Conservation (phyloP, 108 stramenopile species). For the Craspedostauros australis region DNA sequence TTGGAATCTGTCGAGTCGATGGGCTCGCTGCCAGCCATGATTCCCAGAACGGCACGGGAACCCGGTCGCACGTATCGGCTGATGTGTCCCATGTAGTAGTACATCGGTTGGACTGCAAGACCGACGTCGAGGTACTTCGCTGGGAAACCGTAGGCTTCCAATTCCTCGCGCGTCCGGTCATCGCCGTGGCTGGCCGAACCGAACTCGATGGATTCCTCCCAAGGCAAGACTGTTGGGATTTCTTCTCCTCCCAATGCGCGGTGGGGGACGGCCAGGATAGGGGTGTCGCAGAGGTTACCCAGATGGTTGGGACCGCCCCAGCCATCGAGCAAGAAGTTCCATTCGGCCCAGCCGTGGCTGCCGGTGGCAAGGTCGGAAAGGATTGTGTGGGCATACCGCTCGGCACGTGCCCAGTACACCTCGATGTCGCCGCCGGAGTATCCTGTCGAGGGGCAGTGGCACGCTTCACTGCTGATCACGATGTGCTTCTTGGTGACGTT, state of each 20-base stretch:
- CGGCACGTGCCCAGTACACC: conserved; percentile 74
- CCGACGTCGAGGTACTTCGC: conserved; percentile 68
- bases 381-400: conserved; percentile 89
- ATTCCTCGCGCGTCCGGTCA: conserved; percentile 66
- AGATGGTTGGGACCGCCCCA: conserved; percentile 91
- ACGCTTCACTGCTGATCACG: conserved; percentile 66
- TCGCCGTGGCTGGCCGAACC: conserved; percentile 55
- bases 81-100: conserved; percentile 84
- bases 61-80: conserved; percentile 78
- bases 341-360: conserved; percentile 88
- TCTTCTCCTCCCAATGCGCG: conserved; percentile 37
- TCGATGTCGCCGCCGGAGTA: conserved; percentile 79
- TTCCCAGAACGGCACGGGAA: conserved; percentile 47
- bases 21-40: no score
- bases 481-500: conserved; percentile 41
- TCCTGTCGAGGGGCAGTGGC: conserved; percentile 72
- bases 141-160: conserved; percentile 63
- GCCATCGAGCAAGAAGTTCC: conserved; percentile 84
- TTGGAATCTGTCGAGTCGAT: conserved; percentile 35
- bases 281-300: conserved; percentile 87
- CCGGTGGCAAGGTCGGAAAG: conserved; percentile 88
- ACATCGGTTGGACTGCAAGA: conserved; percentile 78
- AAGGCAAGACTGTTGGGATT: conserved; percentile 44
- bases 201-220: conserved; percentile 47
- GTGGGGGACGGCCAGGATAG: conserved; percentile 79